Evolutionary conservation across 1,284 basidiomycete species (phyloP).

Genomic region (Rugosomyces carneus): DNA sequence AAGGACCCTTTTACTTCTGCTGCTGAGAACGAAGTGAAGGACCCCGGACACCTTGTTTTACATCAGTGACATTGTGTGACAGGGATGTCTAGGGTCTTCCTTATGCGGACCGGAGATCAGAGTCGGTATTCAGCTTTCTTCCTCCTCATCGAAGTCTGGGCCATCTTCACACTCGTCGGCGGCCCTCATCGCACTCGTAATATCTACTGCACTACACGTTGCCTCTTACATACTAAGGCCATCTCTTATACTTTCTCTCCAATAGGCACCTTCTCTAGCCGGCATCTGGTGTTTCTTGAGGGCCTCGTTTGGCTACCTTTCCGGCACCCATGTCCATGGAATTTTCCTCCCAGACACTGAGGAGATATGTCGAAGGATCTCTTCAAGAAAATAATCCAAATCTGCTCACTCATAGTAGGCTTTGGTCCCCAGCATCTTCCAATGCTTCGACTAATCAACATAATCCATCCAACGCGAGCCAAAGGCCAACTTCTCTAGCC

Average conservation of each 20-base stretch:
- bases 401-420: conserved; percentile 18
- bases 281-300: conserved; percentile 1
- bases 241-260: not conserved
- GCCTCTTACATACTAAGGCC: conserved; percentile 1
- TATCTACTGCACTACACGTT: not conserved
- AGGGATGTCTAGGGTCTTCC: conserved; percentile 13
- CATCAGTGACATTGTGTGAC: conserved; percentile 9
- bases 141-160: conserved; percentile 11
- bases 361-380: conserved; percentile 14
- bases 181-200: not conserved
- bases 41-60: conserved; percentile 15
- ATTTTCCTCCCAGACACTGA: conserved; percentile 14
- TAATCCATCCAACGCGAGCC: conserved; percentile 29
- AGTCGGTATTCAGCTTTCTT: conserved; percentile 14
- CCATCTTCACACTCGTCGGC: conserved; percentile 1
- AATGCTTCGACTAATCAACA: conserved; percentile 28
- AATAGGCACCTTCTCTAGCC: not conserved
- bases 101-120: conserved; percentile 19
- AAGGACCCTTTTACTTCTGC: too few species aligned
- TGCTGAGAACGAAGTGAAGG: not conserved
- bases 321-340: conserved; percentile 15
- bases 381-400: conserved; percentile 2
- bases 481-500: conserved; percentile 29
- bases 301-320: conserved; percentile 4
- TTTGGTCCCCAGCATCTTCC: conserved; percentile 35